Base-by-base conservation (phyloP, 2,329 filamentous ascomycete genomes). In the Onygena corvina region DNA sequence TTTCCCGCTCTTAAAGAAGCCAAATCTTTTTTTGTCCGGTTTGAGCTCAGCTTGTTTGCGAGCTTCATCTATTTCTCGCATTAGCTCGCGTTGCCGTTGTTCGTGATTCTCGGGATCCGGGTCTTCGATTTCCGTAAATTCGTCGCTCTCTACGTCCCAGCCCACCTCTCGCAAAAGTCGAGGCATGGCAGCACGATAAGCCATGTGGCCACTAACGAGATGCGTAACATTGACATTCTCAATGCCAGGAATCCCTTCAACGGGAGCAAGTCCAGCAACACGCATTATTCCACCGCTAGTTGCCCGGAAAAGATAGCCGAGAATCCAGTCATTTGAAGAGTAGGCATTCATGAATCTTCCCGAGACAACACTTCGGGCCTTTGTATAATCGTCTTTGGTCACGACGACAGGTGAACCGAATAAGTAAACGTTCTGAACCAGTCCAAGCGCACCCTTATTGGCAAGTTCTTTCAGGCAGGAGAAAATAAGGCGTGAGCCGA, bases 291-390 rank as follows among this genome's bases (percentile, higher is more conserved):
- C 92, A 56, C 92, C 92, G 57, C 83, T 85, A 2, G 92, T 98
- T 35, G 94, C 78, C 11, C 92, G 85, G 75, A 98, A 98, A 1
- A 98, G 79, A 63, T 98, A 98, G 11, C 80, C 88, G 46, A 98
- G 68, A 60, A 98, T 96, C 92, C 92, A 98, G 68, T 98, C 92
- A 63, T 92, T 95, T 44, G 77, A 84, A 57, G 92, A 86, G 68
- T 89, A 98, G 12, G 86, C 92, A 61, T 94, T 98, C 55, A 98
- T 80, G 57, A 96, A 94, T 35, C 89, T 79, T n/a, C 92, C 92
- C 5, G 86, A 77, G 2, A 96, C 85, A 2, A 94, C 82, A n/a
- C 83, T 83, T 49, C 84, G 80, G 7, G 83, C 85, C 58, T 78
- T 83, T 20, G 89, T 66, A 58, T 86, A 96, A 54, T 98, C 92